Evolutionary conservation across 1,139 yeast species (phyloP), one percentile per base, ranked within the genome.

Genomic region (Debaryomyces singareniensis): DNA sequence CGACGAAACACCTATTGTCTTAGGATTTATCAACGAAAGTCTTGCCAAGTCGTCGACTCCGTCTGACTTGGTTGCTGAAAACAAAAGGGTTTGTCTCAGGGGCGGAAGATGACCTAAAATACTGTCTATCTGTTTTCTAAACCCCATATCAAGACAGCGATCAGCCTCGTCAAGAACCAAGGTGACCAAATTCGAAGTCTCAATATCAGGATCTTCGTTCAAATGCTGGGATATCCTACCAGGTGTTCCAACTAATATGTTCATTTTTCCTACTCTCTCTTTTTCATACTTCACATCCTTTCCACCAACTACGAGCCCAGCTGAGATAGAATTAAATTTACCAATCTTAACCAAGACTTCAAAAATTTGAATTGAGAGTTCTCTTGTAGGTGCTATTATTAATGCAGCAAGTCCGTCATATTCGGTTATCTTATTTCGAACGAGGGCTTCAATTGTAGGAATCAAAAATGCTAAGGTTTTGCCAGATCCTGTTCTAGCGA

Each of bases 401-500:
- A 91, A 61, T 0, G 96, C 98, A 5, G 96, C 97, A 30, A 93
- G 63, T 1, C 98, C 98, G 52, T 91, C 99, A 44, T 60, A 70
- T 38, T 83, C 95, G 24, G 91, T 80, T 81, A 96, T 87, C 37
- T 72, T 72, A 39, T 78, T 78, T 42, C 83, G 71, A 40, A 76
- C 71, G 35, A 89, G 63, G 29, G 71, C 66, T 49, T 87, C 96
- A 13, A 87, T 57, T 4, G 84, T 73, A 2, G 99, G 99, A 26
- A 91, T 71, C 43, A 91, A 63, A 47, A 91, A 91, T 3, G 97
- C 95, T 36, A 91, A 58, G 0, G 99, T 91, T 53, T 91, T 91
- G 29, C 99, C 99, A 2, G 96, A 86, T 3, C 99, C 98, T 0
- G 99, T 91, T 46, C 79, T 78, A 13, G 98, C 98, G 14, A 96